Percentiles rank a stretch among this genome's conserved stretches.
Conservation (phyloP, 306 rosid species). For the Citrullus colocynthis region DNA sequence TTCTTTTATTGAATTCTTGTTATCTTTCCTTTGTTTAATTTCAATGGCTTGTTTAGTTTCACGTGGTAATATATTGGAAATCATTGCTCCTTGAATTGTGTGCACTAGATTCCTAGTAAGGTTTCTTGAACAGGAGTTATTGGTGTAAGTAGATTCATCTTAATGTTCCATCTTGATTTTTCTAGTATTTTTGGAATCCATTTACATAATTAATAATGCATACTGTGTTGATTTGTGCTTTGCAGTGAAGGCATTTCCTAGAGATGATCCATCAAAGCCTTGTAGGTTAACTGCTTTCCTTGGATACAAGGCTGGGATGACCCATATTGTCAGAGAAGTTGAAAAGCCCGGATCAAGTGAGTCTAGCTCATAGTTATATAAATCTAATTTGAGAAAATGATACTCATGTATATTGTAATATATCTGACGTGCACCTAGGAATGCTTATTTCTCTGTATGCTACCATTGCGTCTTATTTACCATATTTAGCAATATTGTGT, state of each 20-base stretch:
- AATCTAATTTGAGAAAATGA: not conserved
- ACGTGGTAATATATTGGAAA: not conserved
- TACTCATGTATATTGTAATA: no score
- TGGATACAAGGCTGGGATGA: conserved; percentile 83
- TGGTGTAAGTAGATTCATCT: no score
- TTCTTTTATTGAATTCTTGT: not conserved
- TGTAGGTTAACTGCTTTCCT: conserved; percentile 65
- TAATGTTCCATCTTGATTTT: no score
- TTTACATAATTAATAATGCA: no score
- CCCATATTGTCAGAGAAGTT: conserved; percentile 74
- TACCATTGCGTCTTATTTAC: not conserved
- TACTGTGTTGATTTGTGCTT: not conserved
- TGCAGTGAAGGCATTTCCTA: conserved; percentile 78
- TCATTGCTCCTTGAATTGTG: not conserved
- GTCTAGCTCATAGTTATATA: not conserved
- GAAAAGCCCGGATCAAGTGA: conserved; percentile 87
- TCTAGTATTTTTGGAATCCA: no score
- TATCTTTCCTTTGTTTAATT: not conserved
- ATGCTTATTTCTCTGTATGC: not conserved
- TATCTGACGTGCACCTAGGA: not conserved
- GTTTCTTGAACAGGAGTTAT: no score
- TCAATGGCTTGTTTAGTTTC: not conserved
- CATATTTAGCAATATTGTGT: no score
- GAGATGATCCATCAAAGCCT: conserved; percentile 40
- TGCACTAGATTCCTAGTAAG: not conserved